Evolutionary conservation across 768 basidiomycete species (phyloP).

Genomic region (Lactifluus pinguis): DNA sequence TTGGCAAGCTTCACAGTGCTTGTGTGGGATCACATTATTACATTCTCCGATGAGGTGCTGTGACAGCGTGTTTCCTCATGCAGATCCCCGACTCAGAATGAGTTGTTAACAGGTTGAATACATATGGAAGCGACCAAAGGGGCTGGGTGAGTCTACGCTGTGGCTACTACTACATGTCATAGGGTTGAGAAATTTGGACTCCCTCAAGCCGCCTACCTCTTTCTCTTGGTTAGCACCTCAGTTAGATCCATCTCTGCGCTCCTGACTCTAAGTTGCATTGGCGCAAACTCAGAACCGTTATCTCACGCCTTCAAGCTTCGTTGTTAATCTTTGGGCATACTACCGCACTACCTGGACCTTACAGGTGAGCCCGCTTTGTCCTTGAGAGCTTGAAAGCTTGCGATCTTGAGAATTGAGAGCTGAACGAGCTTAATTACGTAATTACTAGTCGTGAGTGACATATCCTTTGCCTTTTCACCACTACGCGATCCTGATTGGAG

Average conservation of each 20-base stretch:
- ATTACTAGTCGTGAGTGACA: conserved; percentile 28
- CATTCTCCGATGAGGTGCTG: conserved; percentile 38
- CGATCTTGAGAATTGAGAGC: too few relatives aligned
- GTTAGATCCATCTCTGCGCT: not conserved
- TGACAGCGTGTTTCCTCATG: not conserved
- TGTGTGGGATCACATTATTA: conserved; percentile 50
- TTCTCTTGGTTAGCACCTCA: conserved; percentile 28
- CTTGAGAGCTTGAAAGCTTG: not conserved
- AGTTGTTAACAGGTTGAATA: conserved; percentile 33
- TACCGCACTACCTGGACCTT: conserved; percentile 18
- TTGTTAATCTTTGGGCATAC: conserved; percentile 39
- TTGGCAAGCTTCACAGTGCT: conserved; percentile 43
- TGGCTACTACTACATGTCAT: not conserved
- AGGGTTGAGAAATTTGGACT: not conserved
- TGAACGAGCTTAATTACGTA: conserved; percentile 30
- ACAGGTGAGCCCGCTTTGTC: conserved; percentile 7
- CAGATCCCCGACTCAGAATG: not conserved
- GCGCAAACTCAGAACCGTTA: conserved; percentile 45
- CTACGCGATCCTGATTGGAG: not conserved
- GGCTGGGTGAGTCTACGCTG: conserved; percentile 30
- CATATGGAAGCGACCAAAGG: conserved; percentile 44
- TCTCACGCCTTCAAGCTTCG: conserved; percentile 52
- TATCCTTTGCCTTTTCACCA: not conserved
- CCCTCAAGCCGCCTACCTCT: conserved; percentile 27
- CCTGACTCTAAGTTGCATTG: not conserved